A percentile compares a stretch with the other conserved stretches of the same genome.
These are phyloP conservation scores for Fusarium siculi DNA, from an alignment of 2,329 filamentous ascomycete genomes.

Conservation along the genomic window DNA sequence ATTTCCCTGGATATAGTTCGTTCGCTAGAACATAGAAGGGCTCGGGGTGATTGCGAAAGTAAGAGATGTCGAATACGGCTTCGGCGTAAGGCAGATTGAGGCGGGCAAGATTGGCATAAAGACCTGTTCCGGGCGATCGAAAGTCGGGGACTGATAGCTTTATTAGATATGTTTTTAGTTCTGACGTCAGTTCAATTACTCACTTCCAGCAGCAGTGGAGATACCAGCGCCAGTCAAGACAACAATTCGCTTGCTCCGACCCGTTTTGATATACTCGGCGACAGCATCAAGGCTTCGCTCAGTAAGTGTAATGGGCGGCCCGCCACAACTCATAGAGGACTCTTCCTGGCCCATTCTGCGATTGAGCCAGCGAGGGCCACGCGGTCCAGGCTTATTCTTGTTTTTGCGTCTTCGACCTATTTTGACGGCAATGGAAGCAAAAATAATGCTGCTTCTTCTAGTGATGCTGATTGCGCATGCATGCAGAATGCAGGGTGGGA, in stretches of 20 bases:
- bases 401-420: constrained; percentile 55
- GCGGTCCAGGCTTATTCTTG: constrained; percentile 49
- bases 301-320: constrained; percentile 71
- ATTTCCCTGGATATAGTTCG: constrained; percentile 92
- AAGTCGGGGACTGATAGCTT: constrained; percentile 83
- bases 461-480: constrained; percentile 20
- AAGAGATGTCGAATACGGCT: constrained; percentile 92
- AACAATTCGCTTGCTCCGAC: constrained; percentile 75
- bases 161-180: constrained; percentile 6
- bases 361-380: constrained; percentile 47
- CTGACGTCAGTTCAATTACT: neutral
- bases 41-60: constrained; percentile 83
- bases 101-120: constrained; percentile 91
- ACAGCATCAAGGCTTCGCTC: constrained; percentile 77
- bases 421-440: constrained; percentile 41
- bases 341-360: constrained; percentile 87
- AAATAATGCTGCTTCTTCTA: neutral
- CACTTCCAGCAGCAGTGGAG: constrained; percentile 76
- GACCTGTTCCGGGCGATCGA: constrained; percentile 88
- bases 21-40: constrained; percentile 94
- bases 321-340: constrained; percentile 74
- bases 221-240: constrained; percentile 94
- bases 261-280: constrained; percentile 82
- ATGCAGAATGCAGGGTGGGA: constrained; percentile 18
- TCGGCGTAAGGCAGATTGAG: constrained; percentile 89